Conservation (phyloP, 805 yeast genomes). For the Yamadazyma sp. region DNA sequence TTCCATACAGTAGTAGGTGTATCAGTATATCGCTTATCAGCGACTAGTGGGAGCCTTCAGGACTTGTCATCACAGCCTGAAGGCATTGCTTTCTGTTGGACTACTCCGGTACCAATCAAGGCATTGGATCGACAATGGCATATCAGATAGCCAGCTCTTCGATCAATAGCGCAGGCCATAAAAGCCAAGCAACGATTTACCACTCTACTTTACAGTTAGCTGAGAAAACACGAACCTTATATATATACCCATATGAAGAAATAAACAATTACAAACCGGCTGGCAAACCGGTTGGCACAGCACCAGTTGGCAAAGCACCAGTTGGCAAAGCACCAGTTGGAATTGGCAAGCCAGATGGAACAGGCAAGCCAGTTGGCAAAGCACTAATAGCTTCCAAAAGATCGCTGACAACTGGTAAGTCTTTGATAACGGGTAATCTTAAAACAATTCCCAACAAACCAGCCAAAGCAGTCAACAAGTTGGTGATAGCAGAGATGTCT, state of each 20-base stretch:
- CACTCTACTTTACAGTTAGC: too few relatives aligned
- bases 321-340: slow-evolving; percentile 13
- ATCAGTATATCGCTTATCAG: too few relatives aligned
- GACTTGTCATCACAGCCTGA: too few relatives aligned
- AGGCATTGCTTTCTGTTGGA: too few relatives aligned
- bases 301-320: slow-evolving; percentile 6
- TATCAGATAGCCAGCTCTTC: too few relatives aligned
- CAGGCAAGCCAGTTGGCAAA: slow-evolving; percentile 10
- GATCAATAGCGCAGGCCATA: too few relatives aligned
- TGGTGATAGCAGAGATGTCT: slow-evolving; percentile 2
- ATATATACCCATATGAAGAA: not conserved
- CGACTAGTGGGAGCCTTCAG: too few relatives aligned
- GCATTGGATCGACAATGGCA: too few relatives aligned
- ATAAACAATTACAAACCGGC: slow-evolving; percentile 3
- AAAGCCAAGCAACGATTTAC: too few relatives aligned
- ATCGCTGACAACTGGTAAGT: slow-evolving; percentile 13
- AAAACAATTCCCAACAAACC: slow-evolving; percentile 8
- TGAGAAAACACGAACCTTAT: too few relatives aligned
- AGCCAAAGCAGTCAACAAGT: slow-evolving; percentile 11
- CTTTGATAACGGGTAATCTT: slow-evolving; percentile 14
- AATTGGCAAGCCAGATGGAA: slow-evolving; percentile 6
- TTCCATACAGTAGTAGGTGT: too few relatives aligned
- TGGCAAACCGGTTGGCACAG: slow-evolving; percentile 7
- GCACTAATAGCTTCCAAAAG: slow-evolving; percentile 10
- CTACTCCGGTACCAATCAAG: too few relatives aligned